Percentiles rank a stretch among this genome's conserved stretches.
These are phyloP conservation scores for Saccharum spontaneum DNA, from an alignment of 176 grass and related monocot genomes.

Conservation along the genomic window DNA sequence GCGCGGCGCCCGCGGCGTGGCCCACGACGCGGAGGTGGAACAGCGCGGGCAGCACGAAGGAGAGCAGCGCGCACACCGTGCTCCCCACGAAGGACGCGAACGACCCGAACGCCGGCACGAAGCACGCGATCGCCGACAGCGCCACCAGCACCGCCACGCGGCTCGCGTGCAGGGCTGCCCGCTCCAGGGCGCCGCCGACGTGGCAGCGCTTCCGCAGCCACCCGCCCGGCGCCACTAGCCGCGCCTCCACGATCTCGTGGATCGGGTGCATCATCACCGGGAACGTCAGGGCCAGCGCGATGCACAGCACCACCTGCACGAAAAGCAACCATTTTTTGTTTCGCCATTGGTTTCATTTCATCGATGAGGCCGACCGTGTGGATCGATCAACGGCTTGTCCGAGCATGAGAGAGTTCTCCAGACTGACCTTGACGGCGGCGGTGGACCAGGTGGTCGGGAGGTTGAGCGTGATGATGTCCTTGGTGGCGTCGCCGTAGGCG, in stretches of 20 bases:
- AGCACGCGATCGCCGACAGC: constrained; percentile 65
- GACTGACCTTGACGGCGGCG: constrained; percentile 67
- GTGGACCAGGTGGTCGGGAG: constrained; percentile 64
- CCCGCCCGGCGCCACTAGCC: constrained; percentile 37
- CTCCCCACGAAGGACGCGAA: constrained; percentile 81
- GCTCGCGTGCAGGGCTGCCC: constrained; percentile 50
- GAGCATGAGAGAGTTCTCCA: no score
- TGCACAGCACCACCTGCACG: constrained; percentile 35
- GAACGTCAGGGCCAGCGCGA: constrained; percentile 83
- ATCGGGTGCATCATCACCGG: constrained; percentile 91
- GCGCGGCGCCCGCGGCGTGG: constrained; percentile 22
- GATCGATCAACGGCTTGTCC: no score
- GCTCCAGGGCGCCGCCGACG: constrained; percentile 8
- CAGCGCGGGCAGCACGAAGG: constrained; percentile 75
- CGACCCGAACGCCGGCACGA: constrained; percentile 74
- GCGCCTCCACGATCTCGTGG: constrained; percentile 83
- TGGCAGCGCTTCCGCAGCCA: constrained; percentile 40
- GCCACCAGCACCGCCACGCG: constrained; percentile 55
- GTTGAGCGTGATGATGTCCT: constrained; percentile 87
- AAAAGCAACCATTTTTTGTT: no score
- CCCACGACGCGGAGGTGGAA: constrained; percentile 76
- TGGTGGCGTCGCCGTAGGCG: constrained; percentile 77
- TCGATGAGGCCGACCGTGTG: no score
- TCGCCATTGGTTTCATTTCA: no score
- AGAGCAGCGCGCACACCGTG: constrained; percentile 85